Conservation (phyloP, 805 yeast species). For the Lachancea cidri region DNA sequence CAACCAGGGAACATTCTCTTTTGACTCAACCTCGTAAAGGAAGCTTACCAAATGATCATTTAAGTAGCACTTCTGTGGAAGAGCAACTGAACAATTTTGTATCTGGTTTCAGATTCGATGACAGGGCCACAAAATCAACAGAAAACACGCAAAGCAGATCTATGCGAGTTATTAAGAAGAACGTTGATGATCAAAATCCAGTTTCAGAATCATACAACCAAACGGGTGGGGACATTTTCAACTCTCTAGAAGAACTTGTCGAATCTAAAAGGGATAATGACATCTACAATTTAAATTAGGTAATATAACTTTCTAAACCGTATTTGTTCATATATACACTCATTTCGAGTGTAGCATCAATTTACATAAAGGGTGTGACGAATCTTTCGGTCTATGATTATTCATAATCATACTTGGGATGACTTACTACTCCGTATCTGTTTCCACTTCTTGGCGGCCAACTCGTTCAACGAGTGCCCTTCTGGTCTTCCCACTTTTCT, state of each 20-base stretch:
- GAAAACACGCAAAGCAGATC: background rate
- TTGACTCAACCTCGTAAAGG: background rate
- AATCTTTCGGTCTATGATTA: too few relatives aligned
- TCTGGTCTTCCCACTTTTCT: slow-evolving; percentile 48
- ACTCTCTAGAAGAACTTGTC: background rate
- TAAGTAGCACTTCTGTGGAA: slow-evolving; percentile 1
- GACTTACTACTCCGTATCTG: slow-evolving; percentile 1
- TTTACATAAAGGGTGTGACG: too few relatives aligned
- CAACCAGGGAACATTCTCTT: too few relatives aligned
- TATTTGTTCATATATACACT: too few relatives aligned
- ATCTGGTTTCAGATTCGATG: slow-evolving; percentile 7
- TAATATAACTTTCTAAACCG: too few relatives aligned
- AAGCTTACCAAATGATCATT: background rate
- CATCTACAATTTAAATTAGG: background rate
- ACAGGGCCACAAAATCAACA: background rate
- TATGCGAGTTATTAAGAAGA: background rate
- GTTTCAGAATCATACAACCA: background rate
- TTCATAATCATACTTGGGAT: too few relatives aligned
- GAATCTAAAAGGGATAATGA: background rate
- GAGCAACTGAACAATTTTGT: slow-evolving; percentile 6
- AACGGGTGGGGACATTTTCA: background rate
- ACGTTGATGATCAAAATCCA: background rate
- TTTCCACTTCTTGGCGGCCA: slow-evolving; percentile 37
- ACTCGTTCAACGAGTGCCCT: slow-evolving; percentile 57
- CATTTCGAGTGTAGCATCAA: too few relatives aligned